phyloP scores from a whole-genome alignment of 176 grass and related monocot genomes.

The Hsuehochloa calcarea region DNA sequence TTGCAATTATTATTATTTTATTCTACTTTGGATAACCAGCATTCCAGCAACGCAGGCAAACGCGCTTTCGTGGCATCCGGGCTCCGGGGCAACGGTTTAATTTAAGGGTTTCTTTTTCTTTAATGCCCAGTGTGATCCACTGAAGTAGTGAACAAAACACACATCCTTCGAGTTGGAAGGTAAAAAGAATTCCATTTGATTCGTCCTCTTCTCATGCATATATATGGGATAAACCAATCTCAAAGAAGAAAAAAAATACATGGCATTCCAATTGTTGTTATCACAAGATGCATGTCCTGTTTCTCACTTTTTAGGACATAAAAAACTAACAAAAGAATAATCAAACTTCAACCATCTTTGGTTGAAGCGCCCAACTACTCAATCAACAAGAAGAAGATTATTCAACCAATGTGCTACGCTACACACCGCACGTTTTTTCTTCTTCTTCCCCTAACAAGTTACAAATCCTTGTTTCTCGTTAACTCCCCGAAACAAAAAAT shows the following conservation, averaged over 20 bases:
- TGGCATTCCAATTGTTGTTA: neutral
- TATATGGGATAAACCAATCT: neutral
- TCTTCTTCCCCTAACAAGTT: neutral
- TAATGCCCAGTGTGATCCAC: neutral
- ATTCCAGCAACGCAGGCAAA: neutral
- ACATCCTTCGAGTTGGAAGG: neutral
- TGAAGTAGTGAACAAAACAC: conserved; percentile 10
- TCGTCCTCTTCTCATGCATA: neutral
- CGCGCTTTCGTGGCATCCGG: conserved; percentile 17
- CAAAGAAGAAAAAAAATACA: neutral
- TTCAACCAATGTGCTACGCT: conserved; percentile 25
- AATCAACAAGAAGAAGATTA: conserved; percentile 11
- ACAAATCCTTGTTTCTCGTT: conserved; percentile 4
- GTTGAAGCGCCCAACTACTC: conserved; percentile 34
- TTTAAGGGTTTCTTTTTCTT: neutral
- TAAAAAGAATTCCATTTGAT: neutral
- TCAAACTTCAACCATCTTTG: conserved; percentile 29
- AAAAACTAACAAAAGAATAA: conserved; percentile 12
- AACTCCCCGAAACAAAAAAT: neutral
- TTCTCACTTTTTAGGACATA: neutral
- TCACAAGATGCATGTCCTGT: neutral
- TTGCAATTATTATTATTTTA: neutral
- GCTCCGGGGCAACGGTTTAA: neutral
- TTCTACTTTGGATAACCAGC: neutral
- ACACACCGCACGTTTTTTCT: neutral